phyloP scores from a whole-genome alignment of 1,284 basidiomycete species.

The Cutaneotrichosporon mucoides region DNA sequence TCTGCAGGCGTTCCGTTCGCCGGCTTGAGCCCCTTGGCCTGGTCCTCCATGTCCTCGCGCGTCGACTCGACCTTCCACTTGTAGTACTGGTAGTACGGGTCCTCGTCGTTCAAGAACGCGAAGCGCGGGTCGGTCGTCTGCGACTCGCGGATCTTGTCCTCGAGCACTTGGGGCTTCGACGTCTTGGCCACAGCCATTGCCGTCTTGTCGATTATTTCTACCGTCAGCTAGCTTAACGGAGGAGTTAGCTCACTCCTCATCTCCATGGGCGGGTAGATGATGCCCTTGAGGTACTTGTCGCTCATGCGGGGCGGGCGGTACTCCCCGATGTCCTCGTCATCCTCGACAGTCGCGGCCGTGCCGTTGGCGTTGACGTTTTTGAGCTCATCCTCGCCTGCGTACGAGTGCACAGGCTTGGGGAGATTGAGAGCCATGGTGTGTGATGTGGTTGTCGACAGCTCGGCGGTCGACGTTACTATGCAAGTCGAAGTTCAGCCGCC shows the following conservation, averaged over 20 bases:
- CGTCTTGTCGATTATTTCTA: constrained; percentile 93
- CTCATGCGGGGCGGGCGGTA: constrained; percentile 48
- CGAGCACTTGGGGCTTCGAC: constrained; percentile 80
- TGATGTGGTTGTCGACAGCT: not conserved
- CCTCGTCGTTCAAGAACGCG: constrained; percentile 83
- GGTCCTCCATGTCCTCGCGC: constrained; percentile 62
- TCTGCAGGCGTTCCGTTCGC: constrained; percentile 13
- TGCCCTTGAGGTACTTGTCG: constrained; percentile 68
- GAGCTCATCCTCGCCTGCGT: constrained; percentile 45
- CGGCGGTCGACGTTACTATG: not conserved
- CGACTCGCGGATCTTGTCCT: constrained; percentile 91
- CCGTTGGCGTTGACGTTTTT: constrained; percentile 27
- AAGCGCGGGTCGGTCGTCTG: constrained; percentile 94
- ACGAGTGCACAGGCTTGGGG: constrained; percentile 46
- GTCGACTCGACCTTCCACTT: constrained; percentile 74
- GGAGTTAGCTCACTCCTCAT: constrained; percentile 67
- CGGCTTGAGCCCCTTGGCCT: constrained; percentile 38
- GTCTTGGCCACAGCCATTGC: constrained; percentile 89
- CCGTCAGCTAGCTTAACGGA: constrained; percentile 8
- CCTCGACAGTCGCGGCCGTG: constrained; percentile 13
- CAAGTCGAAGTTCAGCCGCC: too few relatives aligned
- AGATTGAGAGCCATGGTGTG: constrained; percentile 41
- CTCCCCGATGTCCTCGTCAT: constrained; percentile 28
- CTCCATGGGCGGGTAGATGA: constrained; percentile 88
- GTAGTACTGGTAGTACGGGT: constrained; percentile 97